A percentile compares a stretch with the other conserved stretches of the same genome.
phyloP scores from a whole-genome alignment of 2,329 filamentous ascomycete genomes.

The Alternaria gansuensis region DNA sequence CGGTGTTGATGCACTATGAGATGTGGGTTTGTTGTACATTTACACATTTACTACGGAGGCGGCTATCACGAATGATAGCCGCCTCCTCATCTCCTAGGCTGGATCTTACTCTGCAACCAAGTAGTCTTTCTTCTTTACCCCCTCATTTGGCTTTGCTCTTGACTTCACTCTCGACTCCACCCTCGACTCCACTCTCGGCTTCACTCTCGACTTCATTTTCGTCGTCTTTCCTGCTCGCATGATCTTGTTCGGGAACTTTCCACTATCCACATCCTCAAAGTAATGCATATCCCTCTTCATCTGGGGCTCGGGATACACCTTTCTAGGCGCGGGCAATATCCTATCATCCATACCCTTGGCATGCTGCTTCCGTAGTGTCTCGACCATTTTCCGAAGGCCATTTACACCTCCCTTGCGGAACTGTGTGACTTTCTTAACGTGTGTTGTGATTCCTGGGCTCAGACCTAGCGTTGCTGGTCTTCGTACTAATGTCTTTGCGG shows the following conservation, averaged over 20 bases:
- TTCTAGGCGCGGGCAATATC: constrained; percentile 40
- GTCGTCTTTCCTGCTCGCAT: not conserved
- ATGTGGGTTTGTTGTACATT: constrained; percentile 21
- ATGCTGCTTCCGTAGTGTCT: constrained; percentile 47
- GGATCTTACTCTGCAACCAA: constrained; percentile 7
- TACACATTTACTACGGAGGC: constrained; percentile 13
- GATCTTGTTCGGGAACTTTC: constrained; percentile 37
- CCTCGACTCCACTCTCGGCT: not conserved
- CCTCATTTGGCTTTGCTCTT: constrained; percentile 5
- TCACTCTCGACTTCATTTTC: not conserved
- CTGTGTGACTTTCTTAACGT: constrained; percentile 82
- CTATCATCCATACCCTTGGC: constrained; percentile 39
- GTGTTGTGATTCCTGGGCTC: constrained; percentile 76
- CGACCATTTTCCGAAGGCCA: constrained; percentile 70
- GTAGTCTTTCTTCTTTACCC: not conserved
- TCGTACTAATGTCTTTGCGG: constrained; percentile 81
- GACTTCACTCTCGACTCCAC: constrained; percentile 1
- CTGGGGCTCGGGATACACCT: constrained; percentile 45
- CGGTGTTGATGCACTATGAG: constrained; percentile 1
- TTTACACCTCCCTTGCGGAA: constrained; percentile 73
- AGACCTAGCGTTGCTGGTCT: constrained; percentile 64
- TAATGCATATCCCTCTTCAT: constrained; percentile 43
- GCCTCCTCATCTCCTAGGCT: not conserved
- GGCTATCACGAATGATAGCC: too few relatives aligned
- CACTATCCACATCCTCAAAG: constrained; percentile 36